Evolutionary conservation across 2,329 filamentous ascomycete genomes (phyloP).

Genomic region (Neodidymelliopsis sp.): DNA sequence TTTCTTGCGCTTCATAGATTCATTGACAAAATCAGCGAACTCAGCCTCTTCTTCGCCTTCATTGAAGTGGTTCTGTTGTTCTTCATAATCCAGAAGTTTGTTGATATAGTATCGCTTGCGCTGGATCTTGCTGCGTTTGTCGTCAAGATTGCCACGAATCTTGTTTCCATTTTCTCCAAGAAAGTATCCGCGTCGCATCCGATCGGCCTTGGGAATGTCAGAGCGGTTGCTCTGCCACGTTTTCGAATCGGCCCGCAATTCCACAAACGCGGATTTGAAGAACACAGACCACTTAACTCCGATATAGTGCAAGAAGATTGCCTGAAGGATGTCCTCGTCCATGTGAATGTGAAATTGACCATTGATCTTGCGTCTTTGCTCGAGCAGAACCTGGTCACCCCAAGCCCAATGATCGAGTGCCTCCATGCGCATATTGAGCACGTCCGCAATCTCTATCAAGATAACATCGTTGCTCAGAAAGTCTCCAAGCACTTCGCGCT

Average conservation of each 20-base stretch:
- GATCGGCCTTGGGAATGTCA: slow-evolving; percentile 27
- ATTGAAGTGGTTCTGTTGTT: slow-evolving; percentile 30
- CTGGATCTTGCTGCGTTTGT: slow-evolving; percentile 29
- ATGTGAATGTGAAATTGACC: slow-evolving; percentile 40
- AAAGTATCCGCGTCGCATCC: slow-evolving; percentile 36
- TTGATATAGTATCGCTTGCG: slow-evolving; percentile 34
- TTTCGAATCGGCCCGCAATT: slow-evolving; percentile 22
- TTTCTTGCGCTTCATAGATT: too few species aligned
- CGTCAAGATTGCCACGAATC: slow-evolving; percentile 21
- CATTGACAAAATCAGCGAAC: slow-evolving; percentile 3
- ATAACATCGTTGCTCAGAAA: slow-evolving; percentile 43
- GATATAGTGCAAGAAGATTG: slow-evolving; percentile 45
- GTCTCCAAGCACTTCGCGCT: slow-evolving; percentile 45
- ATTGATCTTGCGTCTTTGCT: slow-evolving; percentile 41
- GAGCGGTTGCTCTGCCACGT: slow-evolving; percentile 31
- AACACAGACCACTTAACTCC: slow-evolving; percentile 44
- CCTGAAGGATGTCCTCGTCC: slow-evolving; percentile 42
- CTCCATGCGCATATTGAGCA: slow-evolving; percentile 42
- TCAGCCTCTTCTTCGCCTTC: slow-evolving; percentile 46
- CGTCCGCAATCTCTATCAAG: slow-evolving; percentile 40
- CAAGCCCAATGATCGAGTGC: slow-evolving; percentile 40
- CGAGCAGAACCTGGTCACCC: slow-evolving; percentile 38
- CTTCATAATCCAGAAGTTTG: slow-evolving; percentile 34
- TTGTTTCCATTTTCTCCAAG: slow-evolving; percentile 22
- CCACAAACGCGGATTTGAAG: slow-evolving; percentile 35